Base-by-base conservation (phyloP, 2,329 filamentous ascomycete genomes). In the Fusarium lyarnte region DNA sequence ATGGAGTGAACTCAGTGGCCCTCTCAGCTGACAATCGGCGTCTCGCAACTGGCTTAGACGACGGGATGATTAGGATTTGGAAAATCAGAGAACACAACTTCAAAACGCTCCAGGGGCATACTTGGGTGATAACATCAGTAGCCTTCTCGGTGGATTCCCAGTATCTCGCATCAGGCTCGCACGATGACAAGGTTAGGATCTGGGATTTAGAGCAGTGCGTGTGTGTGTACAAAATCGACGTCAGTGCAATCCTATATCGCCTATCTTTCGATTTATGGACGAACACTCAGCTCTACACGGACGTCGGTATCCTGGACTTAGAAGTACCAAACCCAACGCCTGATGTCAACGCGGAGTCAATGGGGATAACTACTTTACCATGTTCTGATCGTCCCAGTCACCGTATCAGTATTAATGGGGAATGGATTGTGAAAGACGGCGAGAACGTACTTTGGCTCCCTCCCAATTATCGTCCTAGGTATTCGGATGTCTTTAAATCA, bases 211-310 rank as follows among this genome's bases (percentile, higher is more conserved):
- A 11, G 6, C 2, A 4, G 5, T 1, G 1, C 23, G 2, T 0
- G 0, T 36, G 41, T 11, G 4, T 36, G 3, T 7, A 36, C 0
- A 13, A 0, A 10, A 8, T 57, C 0, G 0, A 47, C 2, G 5
- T 36, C 3, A 5, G n/a, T 0, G 2, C 0, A 10, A 0, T 0
- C 2, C 7, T 36, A 0, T 0, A 2, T 13, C 19, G 1, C 2
- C 7, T 58, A 4, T 36, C 41, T 14, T 58, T 58, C 1, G 4
- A 11, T 14, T 8, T 0, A 19, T 4, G 13, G 23, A 29, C 7
- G 0, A 58, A 58, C 10, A 36, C 31, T 5, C 16, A 1, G 0
- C 31, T 58, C 29, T 8, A 58, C 4, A 47, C 54, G 0, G 19
- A 47, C 0, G 6, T 29, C 2, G 31, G 54, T 14, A 0, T 2